These are phyloP conservation scores for Salix caprea DNA, from an alignment of 345 rosid genomes.

Conservation along the genomic window DNA sequence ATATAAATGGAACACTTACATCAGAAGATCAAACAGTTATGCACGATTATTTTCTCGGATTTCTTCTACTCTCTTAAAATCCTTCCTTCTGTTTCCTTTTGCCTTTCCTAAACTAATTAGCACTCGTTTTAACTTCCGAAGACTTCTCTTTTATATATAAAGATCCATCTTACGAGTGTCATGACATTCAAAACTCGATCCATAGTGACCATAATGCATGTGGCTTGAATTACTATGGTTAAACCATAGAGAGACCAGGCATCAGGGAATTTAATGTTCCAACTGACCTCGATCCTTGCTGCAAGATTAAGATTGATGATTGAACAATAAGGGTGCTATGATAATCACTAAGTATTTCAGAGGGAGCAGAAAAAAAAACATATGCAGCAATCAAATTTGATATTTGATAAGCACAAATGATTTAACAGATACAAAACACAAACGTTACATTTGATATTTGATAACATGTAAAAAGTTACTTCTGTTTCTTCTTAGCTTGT, in stretches of 20 bases:
- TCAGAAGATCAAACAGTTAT: not conserved
- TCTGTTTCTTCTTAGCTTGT: slow-evolving; percentile 26
- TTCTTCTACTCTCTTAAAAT: not conserved
- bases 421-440: not conserved
- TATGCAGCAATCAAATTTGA: not conserved
- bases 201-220: too few relatives aligned
- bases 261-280: not conserved
- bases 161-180: not conserved
- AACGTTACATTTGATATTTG: not conserved
- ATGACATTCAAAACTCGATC: not conserved
- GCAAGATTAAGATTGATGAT: not conserved
- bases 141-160: too few relatives aligned
- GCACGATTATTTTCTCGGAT: not conserved
- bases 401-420: too few relatives aligned
- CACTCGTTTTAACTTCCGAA: not conserved
- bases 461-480: not conserved
- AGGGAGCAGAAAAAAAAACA: too few relatives aligned
- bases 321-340: too few relatives aligned
- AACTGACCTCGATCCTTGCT: not conserved
- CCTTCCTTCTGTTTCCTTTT: not conserved
- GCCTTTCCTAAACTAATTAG: not conserved
- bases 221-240: not conserved
- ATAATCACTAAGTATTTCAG: too few relatives aligned
- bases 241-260: not conserved
- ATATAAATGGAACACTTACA: not conserved